Conservation (phyloP, 768 basidiomycete genomes). For the Suillus plorans region DNA sequence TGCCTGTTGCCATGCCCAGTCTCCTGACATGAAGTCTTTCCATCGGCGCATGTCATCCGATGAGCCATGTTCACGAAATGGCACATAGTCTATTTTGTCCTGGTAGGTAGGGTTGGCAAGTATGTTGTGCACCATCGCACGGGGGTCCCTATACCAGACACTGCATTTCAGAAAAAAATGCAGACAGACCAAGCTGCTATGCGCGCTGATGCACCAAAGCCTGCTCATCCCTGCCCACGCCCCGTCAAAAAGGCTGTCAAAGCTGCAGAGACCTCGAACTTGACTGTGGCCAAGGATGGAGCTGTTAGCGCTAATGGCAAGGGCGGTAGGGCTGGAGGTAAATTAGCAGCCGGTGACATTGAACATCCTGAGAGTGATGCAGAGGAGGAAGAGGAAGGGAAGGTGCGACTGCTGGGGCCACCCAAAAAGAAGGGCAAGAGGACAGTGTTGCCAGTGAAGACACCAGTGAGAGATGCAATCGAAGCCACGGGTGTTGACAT, state of each 20-base stretch:
- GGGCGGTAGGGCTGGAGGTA: neutral
- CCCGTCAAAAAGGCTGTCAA: neutral
- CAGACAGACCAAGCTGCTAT: neutral
- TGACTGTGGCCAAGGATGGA: neutral
- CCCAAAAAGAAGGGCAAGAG: too few relatives aligned
- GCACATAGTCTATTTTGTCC: conserved; percentile 18
- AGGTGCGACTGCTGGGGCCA: neutral
- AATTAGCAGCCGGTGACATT: neutral
- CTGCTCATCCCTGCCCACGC: neutral
- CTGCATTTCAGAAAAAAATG: neutral
- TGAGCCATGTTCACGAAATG: conserved; percentile 14
- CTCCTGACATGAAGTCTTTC: conserved; percentile 25
- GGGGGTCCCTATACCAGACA: conserved; percentile 27
- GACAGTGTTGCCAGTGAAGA: too few relatives aligned
- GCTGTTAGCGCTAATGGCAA: neutral
- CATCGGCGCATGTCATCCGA: conserved; percentile 9
- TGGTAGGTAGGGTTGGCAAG: conserved; percentile 23
- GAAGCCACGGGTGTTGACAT: neutral
- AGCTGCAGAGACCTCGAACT: neutral
- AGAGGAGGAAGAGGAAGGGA: too few relatives aligned
- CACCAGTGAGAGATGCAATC: neutral
- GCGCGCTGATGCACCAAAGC: neutral
- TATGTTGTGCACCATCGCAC: conserved; percentile 17
- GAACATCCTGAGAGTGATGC: neutral
- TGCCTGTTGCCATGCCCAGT: conserved; percentile 14